Evolutionary conservation across 1,284 basidiomycete species (phyloP).

Genomic region (Ganoderma resinaceum): DNA sequence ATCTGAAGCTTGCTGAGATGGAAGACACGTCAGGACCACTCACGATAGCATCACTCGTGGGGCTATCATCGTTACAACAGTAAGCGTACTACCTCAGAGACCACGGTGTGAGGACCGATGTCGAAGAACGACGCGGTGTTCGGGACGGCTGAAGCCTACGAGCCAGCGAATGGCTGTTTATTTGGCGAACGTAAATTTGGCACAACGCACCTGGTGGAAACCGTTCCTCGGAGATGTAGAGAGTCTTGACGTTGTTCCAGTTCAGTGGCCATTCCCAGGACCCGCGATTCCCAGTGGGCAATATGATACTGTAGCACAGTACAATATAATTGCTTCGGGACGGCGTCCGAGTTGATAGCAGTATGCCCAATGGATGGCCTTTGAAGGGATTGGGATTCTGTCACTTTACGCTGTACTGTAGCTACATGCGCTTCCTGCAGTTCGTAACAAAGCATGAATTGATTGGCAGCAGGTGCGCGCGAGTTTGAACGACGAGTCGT

Average conservation of each 20-base stretch:
- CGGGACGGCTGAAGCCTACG: background rate
- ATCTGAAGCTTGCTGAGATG: background rate
- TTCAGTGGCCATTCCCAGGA: background rate
- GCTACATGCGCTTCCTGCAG: too few species aligned
- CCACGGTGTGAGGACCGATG: background rate
- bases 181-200: background rate
- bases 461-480: too few species aligned
- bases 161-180: background rate
- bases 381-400: too few species aligned
- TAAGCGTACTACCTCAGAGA: background rate
- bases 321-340: background rate
- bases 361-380: too few species aligned
- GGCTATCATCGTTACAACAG: background rate
- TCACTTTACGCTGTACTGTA: too few species aligned
- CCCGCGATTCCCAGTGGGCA: background rate
- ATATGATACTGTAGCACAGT: too few species aligned
- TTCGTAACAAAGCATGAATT: too few species aligned
- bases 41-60: background rate
- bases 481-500: too few species aligned
- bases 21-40: background rate
- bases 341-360: background rate
- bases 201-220: background rate
- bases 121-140: background rate
- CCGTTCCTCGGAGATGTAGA: background rate
- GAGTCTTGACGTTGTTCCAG: background rate